Evolutionary conservation across 1,284 basidiomycete species (phyloP), one percentile per base, ranked within the genome.

Genomic region (Lignosus rhinocerotis): DNA sequence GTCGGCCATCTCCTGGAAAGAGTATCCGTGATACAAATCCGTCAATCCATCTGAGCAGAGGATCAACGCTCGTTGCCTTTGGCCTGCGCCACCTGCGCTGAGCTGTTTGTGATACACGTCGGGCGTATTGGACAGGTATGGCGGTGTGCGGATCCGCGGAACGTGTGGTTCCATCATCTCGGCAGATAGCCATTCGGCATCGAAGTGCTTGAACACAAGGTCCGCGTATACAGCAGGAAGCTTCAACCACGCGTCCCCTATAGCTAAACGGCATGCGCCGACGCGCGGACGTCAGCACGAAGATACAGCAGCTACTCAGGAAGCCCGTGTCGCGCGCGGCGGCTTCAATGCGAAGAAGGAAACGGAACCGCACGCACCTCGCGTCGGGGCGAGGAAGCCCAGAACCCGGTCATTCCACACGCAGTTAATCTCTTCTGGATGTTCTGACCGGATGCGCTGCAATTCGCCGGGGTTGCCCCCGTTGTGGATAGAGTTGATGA

Each of bases 211-310:
- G 62, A 88, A 84, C 14, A 84, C 73, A 9, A 79, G 76, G 50
- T 78, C 73, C 17, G 85, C 84, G 67, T 85, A 88, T 5, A 76
- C 53, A 3, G 77, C 73, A 8, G 86, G 84, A 12, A 89, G 71
- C 68, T 89, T 89, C 65, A 88, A 77, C 72, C 80, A 80, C 41
- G 77, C 79, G 68, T 88, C 87, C 14, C 86, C 86, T 53, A 89
- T 67, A 30, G 85, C 87, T 88, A 59, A 33, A 51, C 36, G 50
- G 50, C 36, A 11, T 16, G 36, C 36, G 36, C 41, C 25, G 33
- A 21, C 46, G 17, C 19, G 31, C 30, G 39, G 4, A 46, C 43
- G 41, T 45, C 21, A 45, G 43, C 43, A 10, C 34, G 11, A 16
- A 6, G 5, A 42, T 19, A 17, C 44, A 14, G n/a, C 44, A n/a